Evolutionary conservation across 116 monocot genomes (phyloP), one percentile per base, ranked within the genome.

Genomic region (Zostera marina): DNA sequence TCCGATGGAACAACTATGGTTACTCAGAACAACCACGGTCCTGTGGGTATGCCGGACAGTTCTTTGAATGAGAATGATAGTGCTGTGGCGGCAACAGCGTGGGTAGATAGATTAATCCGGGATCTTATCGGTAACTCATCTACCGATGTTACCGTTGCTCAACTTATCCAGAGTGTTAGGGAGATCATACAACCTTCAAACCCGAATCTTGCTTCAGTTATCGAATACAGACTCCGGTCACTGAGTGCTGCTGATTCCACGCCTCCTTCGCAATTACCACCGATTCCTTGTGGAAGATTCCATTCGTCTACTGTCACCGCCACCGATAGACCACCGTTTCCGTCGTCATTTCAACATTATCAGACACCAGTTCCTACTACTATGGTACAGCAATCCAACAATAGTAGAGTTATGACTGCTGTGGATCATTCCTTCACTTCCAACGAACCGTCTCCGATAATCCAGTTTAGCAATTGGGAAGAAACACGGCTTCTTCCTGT

Each of bases 151-250:
- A 82, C 96, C 8, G 67, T 89, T 17, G 72, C 74, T 1, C 98
- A 98, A 61, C 78, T 98, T 42, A 89, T 98, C 61, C 73, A 81
- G 57, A 94, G 79, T 59, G 87, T 87, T 11, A 74, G 88, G 1
- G 84, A 94, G 59, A 69, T 94, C 71, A 79, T 94, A 53, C 75
- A 79, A 16, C 94, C 94, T 7, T 94, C 84, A 73, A 86, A 98
- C 71, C 98, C 98, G 0, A 62, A 53, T 64, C 78, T 98, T 21
- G 98, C 90, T 3, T 45, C 80, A 26, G 59, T 79, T n/a, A 73
- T 98, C 53, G 98, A 98, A 74, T 68, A 56, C 71, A 80, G 89
- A 53, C 86, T 98, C 20, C 85, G 85, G 9, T 74, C 70, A 9
- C 83, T 90, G 26, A 53, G 69, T 9, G 65, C 77, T 41, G 59